Conservation (phyloP, 2,329 filamentous ascomycete species). For the Xylaria multiplex region DNA sequence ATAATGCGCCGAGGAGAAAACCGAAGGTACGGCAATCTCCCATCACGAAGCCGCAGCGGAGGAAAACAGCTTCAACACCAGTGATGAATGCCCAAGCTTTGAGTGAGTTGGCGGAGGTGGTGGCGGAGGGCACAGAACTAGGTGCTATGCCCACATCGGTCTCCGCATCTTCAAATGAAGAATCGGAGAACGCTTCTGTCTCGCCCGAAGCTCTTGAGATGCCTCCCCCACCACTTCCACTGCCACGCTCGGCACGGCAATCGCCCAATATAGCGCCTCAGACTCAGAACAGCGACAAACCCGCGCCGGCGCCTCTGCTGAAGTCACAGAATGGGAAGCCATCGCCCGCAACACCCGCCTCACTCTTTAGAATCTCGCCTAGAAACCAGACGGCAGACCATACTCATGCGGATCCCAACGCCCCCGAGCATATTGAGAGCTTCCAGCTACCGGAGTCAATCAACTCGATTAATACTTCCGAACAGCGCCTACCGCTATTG, state of each 20-base stretch:
- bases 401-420: slow-evolving; percentile 54
- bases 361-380: slow-evolving; percentile 80
- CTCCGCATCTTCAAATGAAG: slow-evolving; percentile 58
- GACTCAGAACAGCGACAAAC: slow-evolving; percentile 57
- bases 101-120: slow-evolving; percentile 59
- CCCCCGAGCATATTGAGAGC: slow-evolving; percentile 64
- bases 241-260: slow-evolving; percentile 69
- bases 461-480: slow-evolving; percentile 66
- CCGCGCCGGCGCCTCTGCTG: slow-evolving; percentile 41
- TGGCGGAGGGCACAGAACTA: slow-evolving; percentile 51
- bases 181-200: slow-evolving; percentile 71
- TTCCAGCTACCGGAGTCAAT: slow-evolving; percentile 79
- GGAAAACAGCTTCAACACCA: slow-evolving; percentile 63
- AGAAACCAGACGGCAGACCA: slow-evolving; percentile 59
- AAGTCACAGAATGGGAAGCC: slow-evolving; percentile 53
- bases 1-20: slow-evolving; percentile 62
- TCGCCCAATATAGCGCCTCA: slow-evolving; percentile 75
- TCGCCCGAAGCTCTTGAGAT: slow-evolving; percentile 73
- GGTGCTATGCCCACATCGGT: slow-evolving; percentile 48
- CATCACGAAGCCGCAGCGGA: slow-evolving; percentile 73
- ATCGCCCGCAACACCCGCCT: slow-evolving; percentile 85
- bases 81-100: slow-evolving; percentile 66
- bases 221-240: slow-evolving; percentile 74
- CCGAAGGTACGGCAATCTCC: slow-evolving; percentile 74
- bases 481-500: slow-evolving; percentile 59